Conservation (phyloP, 306 rosid genomes). For the Crotalaria pallida region DNA sequence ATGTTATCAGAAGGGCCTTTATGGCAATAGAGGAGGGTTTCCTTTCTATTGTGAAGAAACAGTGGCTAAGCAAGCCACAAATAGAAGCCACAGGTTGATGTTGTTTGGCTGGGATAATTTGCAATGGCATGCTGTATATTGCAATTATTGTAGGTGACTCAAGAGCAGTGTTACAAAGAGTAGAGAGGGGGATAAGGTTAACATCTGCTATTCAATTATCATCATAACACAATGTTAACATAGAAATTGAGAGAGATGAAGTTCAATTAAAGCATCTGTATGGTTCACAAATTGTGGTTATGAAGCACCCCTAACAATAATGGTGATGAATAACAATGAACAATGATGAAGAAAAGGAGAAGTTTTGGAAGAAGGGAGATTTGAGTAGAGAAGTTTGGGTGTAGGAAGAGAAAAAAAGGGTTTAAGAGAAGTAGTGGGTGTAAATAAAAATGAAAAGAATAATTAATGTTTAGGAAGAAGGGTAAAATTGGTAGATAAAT, state of each 20-base stretch:
- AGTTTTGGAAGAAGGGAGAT: no score
- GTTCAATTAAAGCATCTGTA: conserved; percentile 47
- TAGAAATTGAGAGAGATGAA: conserved; percentile 65
- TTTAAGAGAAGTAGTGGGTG: no score
- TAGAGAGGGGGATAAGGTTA: conserved; percentile 53
- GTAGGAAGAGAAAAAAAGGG: no score
- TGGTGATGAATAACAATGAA: no score
- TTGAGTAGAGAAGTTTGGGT: no score
- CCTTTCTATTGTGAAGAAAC: conserved; percentile 60
- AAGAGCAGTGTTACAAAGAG: conserved; percentile 57
- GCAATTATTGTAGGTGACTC: conserved; percentile 89
- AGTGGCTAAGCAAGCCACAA: conserved; percentile 59
- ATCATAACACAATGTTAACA: conserved; percentile 68
- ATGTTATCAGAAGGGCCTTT: conserved; percentile 54
- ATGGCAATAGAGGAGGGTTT: conserved; percentile 68
- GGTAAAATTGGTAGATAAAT: no score
- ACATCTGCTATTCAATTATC: conserved; percentile 64
- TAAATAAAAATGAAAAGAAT: no score
- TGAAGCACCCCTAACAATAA: no score
- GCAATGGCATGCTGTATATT: conserved; percentile 48
- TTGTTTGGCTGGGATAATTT: conserved; percentile 71
- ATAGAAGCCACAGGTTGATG: conserved; percentile 75
- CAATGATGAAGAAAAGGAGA: no score
- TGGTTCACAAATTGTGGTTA: conserved; percentile 66
- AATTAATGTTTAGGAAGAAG: no score